Evolutionary conservation across 164 flowering plant species (phyloP), one percentile per base, ranked within the genome.

Genomic region (Tinospora cordifolia): DNA sequence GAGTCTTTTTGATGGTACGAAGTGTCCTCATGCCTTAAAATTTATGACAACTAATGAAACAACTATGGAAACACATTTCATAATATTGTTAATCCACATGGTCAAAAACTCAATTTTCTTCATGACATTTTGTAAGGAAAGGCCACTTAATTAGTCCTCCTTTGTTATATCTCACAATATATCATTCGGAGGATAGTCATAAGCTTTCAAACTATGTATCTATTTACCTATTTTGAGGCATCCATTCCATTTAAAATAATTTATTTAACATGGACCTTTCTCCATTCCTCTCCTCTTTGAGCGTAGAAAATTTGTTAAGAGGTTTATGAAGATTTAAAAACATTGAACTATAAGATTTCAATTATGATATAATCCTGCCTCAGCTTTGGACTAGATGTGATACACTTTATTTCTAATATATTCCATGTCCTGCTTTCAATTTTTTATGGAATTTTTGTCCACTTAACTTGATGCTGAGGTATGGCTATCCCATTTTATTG

Each of bases 281-380:
- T 54, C 60, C 6, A 10, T 54, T 54, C 60, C 21, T 25, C 21
- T 54, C 22, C 60, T 54, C 24, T 21, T 54, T 54, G 40, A 22
- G 15, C 24, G 38, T 81, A 89, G 97, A 70, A 69, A 87, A 13
- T 90, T 89, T 76, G 84, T 90, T 60, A 88, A 88, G 82, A 87
- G 72, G 74, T 89, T 76, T 90, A 90, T 85, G 90, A 81, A 83
- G 96, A 90, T 67, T 75, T 92, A 77, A 92, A 90, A 83, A 84
- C 88, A 0, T 71, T 85, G 71, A 92, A 92, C 81, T 96, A 96
- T 39, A 90, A 83, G 76, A 72, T 92, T 17, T 96, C 98, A 0
- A 87, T 92, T 66, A 72, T 92, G 83, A 87, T 92, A 86, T 90
- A 8, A 63, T 68, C 57, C 24, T 51, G 44, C 62, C 70, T 51